These are phyloP conservation scores for Colletotrichum echinochloae DNA, from an alignment of 2,329 filamentous ascomycete genomes.

Conservation along the genomic window DNA sequence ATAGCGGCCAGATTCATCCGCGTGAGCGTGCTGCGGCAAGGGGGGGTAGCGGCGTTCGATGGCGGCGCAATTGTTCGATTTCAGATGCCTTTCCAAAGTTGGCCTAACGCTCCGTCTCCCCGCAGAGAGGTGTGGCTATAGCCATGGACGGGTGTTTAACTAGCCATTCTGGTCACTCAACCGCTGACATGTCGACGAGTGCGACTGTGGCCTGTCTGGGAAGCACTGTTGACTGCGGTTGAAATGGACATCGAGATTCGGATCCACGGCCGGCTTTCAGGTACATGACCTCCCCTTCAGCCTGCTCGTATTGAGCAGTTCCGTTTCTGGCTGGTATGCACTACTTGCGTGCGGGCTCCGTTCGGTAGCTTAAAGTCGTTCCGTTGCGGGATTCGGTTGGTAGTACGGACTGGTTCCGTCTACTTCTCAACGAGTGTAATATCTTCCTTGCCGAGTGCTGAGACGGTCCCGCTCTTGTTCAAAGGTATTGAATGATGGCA, in stretches of 20 bases:
- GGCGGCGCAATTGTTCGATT: conserved; percentile 41
- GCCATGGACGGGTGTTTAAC: conserved; percentile 4
- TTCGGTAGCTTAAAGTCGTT: conserved; percentile 1
- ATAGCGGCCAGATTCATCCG: conserved; percentile 36
- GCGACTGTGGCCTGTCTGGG: conserved; percentile 26
- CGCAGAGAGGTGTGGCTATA: conserved; percentile 40
- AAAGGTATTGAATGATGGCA: neutral
- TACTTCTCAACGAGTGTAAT: neutral
- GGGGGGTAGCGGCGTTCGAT: conserved; percentile 38
- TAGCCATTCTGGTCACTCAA: conserved; percentile 21
- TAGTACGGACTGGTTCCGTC: neutral
- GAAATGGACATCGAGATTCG: conserved; percentile 36
- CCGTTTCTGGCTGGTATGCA: neutral
- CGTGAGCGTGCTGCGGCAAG: conserved; percentile 33
- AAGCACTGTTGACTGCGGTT: conserved; percentile 8
- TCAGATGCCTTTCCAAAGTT: conserved; percentile 28
- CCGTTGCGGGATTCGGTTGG: neutral
- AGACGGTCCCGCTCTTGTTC: neutral
- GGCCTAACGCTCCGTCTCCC: conserved; percentile 35
- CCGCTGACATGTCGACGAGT: conserved; percentile 35
- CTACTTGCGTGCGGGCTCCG: conserved; percentile 13
- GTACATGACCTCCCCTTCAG: conserved; percentile 8
- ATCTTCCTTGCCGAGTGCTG: neutral
- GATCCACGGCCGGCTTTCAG: conserved; percentile 11
- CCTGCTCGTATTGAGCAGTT: conserved; percentile 5